Percentiles rank a stretch among this genome's conserved stretches.
Evolutionary conservation across 768 basidiomycete genomes (phyloP).

Genomic region (Hirschioporus abietinus): DNA sequence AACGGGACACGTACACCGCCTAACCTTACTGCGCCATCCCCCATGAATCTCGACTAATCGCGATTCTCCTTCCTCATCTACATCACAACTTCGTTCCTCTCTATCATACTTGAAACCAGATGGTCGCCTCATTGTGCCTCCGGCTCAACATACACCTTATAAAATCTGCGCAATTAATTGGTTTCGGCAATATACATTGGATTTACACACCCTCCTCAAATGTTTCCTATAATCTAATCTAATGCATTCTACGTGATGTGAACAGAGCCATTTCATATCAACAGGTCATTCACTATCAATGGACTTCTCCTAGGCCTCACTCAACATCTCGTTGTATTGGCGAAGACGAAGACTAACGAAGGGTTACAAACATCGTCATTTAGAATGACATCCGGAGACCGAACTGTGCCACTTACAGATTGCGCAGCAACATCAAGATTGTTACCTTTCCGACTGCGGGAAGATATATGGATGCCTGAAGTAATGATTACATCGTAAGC

Average conservation of each 20-base stretch:
- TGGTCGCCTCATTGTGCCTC: not conserved
- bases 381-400: not conserved
- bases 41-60: constrained; percentile 17
- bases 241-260: not conserved
- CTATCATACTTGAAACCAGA: constrained; percentile 5
- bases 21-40: not conserved
- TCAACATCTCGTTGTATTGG: constrained; percentile 37
- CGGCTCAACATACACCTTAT: not conserved
- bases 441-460: constrained; percentile 98
- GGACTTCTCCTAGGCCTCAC: not conserved
- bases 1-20: constrained; percentile 41
- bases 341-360: constrained; percentile 47
- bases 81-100: constrained; percentile 23
- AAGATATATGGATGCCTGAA: constrained; percentile 87
- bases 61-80: constrained; percentile 39
- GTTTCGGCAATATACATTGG: not conserved
- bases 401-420: constrained; percentile 55
- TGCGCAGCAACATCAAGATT: constrained; percentile 94
- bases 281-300: not conserved
- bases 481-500: constrained; percentile 1
- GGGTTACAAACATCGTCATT: not conserved
- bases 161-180: constrained; percentile 1
- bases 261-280: not conserved
- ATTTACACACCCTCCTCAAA: not conserved
- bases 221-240: not conserved